These are phyloP conservation scores for Daldinia sp. DNA, from an alignment of 2,329 filamentous ascomycete genomes.

Conservation along the genomic window DNA sequence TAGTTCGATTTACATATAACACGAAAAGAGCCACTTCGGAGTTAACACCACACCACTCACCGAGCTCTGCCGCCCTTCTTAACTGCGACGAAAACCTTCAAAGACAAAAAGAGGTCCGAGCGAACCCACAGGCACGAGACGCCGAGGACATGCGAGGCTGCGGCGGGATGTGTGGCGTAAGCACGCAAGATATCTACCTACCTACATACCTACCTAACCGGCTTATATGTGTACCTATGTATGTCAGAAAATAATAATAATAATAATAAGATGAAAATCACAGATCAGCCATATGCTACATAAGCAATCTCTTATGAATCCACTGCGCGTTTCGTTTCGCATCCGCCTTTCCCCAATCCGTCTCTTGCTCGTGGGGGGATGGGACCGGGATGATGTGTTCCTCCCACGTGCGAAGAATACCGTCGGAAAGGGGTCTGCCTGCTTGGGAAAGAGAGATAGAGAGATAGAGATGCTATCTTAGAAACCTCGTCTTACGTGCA, in stretches of 20 bases:
- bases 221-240: not conserved
- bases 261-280: too few species aligned
- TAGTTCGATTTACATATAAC: not conserved
- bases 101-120: not conserved
- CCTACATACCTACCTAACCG: not conserved
- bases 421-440: not conserved
- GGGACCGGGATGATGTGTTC: not conserved
- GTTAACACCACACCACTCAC: not conserved
- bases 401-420: not conserved
- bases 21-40: not conserved
- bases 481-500: not conserved
- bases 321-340: not conserved
- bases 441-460: not conserved
- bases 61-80: too few species aligned
- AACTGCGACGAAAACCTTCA: not conserved
- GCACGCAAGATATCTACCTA: not conserved
- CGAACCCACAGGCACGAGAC: conserved; percentile 15
- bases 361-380: not conserved
- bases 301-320: not conserved
- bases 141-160: conserved; percentile 27
- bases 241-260: not conserved
- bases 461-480: not conserved
- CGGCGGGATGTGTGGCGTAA: conserved; percentile 3
- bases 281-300: not conserved
- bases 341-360: not conserved